phyloP scores from a whole-genome alignment of 2,329 filamentous ascomycete genomes.

The Fusarium pseudograminearum region DNA sequence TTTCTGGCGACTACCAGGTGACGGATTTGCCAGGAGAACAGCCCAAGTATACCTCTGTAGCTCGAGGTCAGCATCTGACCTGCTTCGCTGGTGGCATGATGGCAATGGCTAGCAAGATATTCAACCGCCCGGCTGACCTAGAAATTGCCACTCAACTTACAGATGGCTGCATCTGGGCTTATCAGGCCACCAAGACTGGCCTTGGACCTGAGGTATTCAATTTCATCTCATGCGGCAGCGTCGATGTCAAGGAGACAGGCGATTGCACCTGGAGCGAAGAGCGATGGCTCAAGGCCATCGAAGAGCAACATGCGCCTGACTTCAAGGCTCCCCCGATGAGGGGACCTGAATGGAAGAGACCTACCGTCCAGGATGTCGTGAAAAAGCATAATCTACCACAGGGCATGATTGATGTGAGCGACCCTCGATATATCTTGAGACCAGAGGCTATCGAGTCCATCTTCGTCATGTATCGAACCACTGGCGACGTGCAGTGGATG shows the following conservation, averaged over 20 bases:
- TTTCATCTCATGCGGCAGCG: constrained; percentile 58
- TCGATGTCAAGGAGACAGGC: constrained; percentile 36
- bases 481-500: constrained; percentile 73
- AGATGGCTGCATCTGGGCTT: constrained; percentile 73
- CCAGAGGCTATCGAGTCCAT: constrained; percentile 85
- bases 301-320: constrained; percentile 43
- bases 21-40: constrained; percentile 37
- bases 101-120: constrained; percentile 70
- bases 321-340: constrained; percentile 42
- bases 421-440: constrained; percentile 73
- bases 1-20: constrained; percentile 67
- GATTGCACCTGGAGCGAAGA: constrained; percentile 54
- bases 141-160: constrained; percentile 69
- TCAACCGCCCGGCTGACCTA: constrained; percentile 67
- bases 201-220: constrained; percentile 70
- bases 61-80: constrained; percentile 66
- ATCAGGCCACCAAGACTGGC: constrained; percentile 68
- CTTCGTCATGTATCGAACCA: constrained; percentile 81
- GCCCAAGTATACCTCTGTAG: constrained; percentile 50
- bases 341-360: constrained; percentile 42
- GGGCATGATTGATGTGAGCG: constrained; percentile 67
- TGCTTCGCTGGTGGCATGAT: constrained; percentile 78
- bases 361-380: constrained; percentile 42
- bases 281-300: constrained; percentile 48
- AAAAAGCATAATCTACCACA: constrained; percentile 56